Evolutionary conservation across 2,329 filamentous ascomycete genomes (phyloP), one percentile per base, ranked within the genome.

Genomic region (Beauveria caledonica): DNA sequence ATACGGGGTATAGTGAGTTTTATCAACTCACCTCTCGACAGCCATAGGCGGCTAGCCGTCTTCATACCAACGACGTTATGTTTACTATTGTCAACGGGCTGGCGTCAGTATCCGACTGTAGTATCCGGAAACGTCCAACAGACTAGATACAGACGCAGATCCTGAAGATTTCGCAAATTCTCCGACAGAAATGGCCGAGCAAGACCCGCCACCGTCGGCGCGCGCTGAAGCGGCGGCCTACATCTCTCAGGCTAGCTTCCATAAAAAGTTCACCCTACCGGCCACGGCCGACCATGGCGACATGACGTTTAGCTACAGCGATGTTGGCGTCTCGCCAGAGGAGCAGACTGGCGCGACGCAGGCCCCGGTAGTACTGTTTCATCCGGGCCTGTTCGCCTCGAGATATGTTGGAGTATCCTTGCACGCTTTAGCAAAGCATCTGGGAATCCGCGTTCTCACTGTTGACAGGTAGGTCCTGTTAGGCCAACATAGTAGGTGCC

Each of bases 401-500:
- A 60, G 63, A 65, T 66, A 67, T 60, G 50, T 72, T 48, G 69
- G 69, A 33, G 60, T 71, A 10, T 63, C 64, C 58, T 71, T 74
- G 62, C 69, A 74, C 61, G 62, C 63, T 2, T 63, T 74, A 10
- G 74, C 71, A 7, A 66, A 65, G 48, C 62, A 65, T 48, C 57
- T 72, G 46, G 63, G 67, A 11, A 64, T 75, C 17, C 72, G 73
- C 25, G 63, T 75, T 23, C 63, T 75, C 46, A 60, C 65, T 52
- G 60, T 67, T 2, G 73, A 76, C 63, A 66, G 72, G 44, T 69
- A 49, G 10, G 3, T 21, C 13, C 13, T 5, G 4, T 8, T 21
- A 15, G 8, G 15, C 11, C 10, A 9, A 3, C 6, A 10, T 1
- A 45, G 33, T 5, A 11, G 5, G 40, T 58, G 7, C 8, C 11